Base-by-base conservation (phyloP, 805 yeast genomes). In the Metschnikowia baotianmanensis region DNA sequence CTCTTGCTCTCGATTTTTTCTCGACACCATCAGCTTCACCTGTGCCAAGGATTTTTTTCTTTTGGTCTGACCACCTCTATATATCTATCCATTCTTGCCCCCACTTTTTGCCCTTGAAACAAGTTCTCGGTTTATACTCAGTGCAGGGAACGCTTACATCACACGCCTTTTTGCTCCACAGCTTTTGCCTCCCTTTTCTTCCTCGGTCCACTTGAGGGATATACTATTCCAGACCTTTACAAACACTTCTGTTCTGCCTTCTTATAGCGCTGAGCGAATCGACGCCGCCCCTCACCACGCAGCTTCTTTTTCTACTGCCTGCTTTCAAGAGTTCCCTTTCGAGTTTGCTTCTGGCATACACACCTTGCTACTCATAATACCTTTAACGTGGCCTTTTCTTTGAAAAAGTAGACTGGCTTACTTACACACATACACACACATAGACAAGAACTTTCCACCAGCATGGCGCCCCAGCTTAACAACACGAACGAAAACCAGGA, bases 391-490 rank as follows among this genome's bases (percentile, higher is more conserved):
- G n/a, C n/a, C n/a, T n/a, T n/a, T n/a, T n/a, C n/a, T n/a, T n/a
- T n/a, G n/a, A n/a, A n/a, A n/a, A n/a, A n/a, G n/a, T n/a, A n/a
- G n/a, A n/a, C n/a, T n/a, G n/a, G n/a, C n/a, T n/a, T n/a, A n/a
- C n/a, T n/a, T n/a, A n/a, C n/a, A n/a, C n/a, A n/a, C n/a, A n/a
- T n/a, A n/a, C n/a, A 31, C 17, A 31, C 5, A 11, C n/a, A 5
- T 16, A 21, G 21, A 17, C 10, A 18, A 31, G 13, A 27, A 27
- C 12, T 27, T 8, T 27, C 16, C 21, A 21, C 20, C 19, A 13
- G 34, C 38, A 61, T 61, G 64, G 55, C 60, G 39, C 59, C 65
- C 31, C 65, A 60, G 37, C 53, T 61, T 32, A 58, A 61, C 46
- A 61, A 61, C 45, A 47, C 51, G 27, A 55, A 55, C 41, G 65